phyloP scores from a whole-genome alignment of 352 stramenopile genomes.

The Phytophthora quininea region DNA sequence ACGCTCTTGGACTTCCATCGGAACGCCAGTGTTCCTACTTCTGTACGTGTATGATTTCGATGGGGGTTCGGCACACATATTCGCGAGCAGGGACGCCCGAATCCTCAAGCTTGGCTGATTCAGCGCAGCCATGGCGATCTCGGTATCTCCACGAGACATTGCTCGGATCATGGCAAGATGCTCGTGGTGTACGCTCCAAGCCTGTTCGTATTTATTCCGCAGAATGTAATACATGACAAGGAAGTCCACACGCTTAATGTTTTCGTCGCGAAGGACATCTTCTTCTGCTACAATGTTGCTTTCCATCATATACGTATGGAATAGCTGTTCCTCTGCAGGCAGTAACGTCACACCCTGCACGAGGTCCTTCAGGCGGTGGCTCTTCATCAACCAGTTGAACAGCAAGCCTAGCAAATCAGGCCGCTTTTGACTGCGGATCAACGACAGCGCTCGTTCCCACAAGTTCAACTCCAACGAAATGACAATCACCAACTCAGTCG shows the following conservation, averaged over 20 bases:
- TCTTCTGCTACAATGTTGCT: constrained; percentile 46
- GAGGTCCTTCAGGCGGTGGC: constrained; percentile 73
- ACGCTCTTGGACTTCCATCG: constrained; percentile 37
- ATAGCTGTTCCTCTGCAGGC: constrained; percentile 55
- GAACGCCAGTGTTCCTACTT: constrained; percentile 36
- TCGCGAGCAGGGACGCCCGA: constrained; percentile 61
- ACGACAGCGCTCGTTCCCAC: constrained; percentile 73
- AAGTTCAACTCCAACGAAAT: constrained; percentile 77
- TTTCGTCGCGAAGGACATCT: constrained; percentile 68
- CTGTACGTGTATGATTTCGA: constrained; percentile 37
- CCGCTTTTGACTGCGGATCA: constrained; percentile 64
- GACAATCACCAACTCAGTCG: constrained; percentile 76
- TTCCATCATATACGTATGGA: constrained; percentile 83
- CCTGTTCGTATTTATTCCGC: constrained; percentile 70
- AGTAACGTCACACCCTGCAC: constrained; percentile 68
- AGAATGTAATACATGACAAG: constrained; percentile 88
- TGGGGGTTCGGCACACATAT: constrained; percentile 69
- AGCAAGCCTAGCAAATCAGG: constrained; percentile 65
- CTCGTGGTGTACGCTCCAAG: constrained; percentile 79
- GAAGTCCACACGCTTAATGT: constrained; percentile 77
- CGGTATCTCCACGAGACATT: constrained; percentile 62
- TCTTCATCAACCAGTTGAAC: constrained; percentile 78
- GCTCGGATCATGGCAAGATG: constrained; percentile 77
- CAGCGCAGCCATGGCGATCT: constrained; percentile 60
- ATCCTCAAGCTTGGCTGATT: constrained; percentile 73